Percentiles rank a stretch among this genome's conserved stretches.
phyloP scores from a whole-genome alignment of 768 basidiomycete genomes.

The Hemileccinum rubropunctum region DNA sequence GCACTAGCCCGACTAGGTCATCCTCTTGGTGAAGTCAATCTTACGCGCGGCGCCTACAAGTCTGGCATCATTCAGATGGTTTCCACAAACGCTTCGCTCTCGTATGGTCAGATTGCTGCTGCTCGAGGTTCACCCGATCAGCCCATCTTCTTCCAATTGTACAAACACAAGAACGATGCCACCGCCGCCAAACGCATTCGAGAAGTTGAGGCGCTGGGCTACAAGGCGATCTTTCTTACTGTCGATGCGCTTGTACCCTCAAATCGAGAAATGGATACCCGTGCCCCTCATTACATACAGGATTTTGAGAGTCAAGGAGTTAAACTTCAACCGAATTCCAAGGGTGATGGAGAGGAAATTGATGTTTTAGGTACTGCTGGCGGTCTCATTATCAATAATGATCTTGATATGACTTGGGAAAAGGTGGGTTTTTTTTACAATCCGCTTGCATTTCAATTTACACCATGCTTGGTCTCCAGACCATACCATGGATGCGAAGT shows the following conservation, averaged over 20 bases:
- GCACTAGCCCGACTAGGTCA: conserved; percentile 87
- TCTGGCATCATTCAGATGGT: conserved; percentile 83
- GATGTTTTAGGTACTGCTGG: conserved; percentile 64
- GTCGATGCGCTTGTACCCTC: conserved; percentile 86
- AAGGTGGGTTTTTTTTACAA: conserved; percentile 37
- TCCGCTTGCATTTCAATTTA: neutral
- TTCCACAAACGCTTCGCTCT: conserved; percentile 73
- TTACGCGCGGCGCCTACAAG: conserved; percentile 65
- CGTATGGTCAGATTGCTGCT: conserved; percentile 58
- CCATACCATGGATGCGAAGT: conserved; percentile 74
- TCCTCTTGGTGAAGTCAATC: conserved; percentile 84
- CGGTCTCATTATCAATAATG: conserved; percentile 61
- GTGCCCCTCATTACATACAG: conserved; percentile 54
- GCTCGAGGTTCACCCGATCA: conserved; percentile 54
- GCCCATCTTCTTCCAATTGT: conserved; percentile 78
- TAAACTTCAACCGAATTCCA: conserved; percentile 21
- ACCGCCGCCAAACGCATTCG: conserved; percentile 68
- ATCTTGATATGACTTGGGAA: conserved; percentile 77
- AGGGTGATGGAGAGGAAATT: conserved; percentile 33
- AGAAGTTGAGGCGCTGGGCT: conserved; percentile 70
- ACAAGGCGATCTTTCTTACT: conserved; percentile 87
- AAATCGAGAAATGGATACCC: conserved; percentile 75
- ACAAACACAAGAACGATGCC: conserved; percentile 71
- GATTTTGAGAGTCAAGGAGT: conserved; percentile 47
- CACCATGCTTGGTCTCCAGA: conserved; percentile 37